These are phyloP conservation scores for Erodium texanum DNA, from an alignment of 441 rosid genomes.

Conservation along the genomic window DNA sequence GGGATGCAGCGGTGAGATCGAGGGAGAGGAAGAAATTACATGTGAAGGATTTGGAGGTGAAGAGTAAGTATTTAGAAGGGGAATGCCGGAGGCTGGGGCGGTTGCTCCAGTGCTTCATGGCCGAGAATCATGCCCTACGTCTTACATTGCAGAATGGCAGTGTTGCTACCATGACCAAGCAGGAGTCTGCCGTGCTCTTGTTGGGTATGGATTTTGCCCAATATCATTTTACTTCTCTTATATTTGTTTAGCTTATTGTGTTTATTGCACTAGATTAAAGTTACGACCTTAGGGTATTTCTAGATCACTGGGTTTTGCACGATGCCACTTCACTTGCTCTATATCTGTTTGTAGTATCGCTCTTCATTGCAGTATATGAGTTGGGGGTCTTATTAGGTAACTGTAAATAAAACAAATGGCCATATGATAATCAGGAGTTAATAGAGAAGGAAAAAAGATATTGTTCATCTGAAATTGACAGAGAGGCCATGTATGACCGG, in stretches of 20 bases:
- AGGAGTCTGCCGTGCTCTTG: constrained; percentile 99
- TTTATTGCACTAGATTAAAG: no score
- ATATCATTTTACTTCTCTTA: no score
- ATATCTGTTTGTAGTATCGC: background rate
- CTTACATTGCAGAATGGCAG: constrained; percentile 45
- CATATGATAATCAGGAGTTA: background rate
- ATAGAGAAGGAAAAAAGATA: background rate
- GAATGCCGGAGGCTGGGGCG: constrained; percentile 77
- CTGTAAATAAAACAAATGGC: background rate
- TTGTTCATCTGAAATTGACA: background rate
- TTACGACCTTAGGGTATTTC: no score
- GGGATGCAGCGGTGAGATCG: constrained; percentile 78
- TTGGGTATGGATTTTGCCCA: constrained; percentile 44
- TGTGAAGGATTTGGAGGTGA: constrained; percentile 66
- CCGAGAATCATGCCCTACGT: constrained; percentile 76
- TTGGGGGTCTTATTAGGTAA: background rate
- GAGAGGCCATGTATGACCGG: background rate
- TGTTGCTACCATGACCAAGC: constrained; percentile 65
- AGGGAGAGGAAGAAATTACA: constrained; percentile 83
- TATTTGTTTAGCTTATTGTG: no score
- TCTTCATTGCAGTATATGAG: background rate
- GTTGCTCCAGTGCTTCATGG: constrained; percentile 56
- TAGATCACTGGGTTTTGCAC: background rate
- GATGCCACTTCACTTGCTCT: no score
- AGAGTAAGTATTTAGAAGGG: constrained; percentile 69